These are phyloP conservation scores for Hypholoma sublateritium DNA, from an alignment of 768 basidiomycete genomes.

Conservation along the genomic window DNA sequence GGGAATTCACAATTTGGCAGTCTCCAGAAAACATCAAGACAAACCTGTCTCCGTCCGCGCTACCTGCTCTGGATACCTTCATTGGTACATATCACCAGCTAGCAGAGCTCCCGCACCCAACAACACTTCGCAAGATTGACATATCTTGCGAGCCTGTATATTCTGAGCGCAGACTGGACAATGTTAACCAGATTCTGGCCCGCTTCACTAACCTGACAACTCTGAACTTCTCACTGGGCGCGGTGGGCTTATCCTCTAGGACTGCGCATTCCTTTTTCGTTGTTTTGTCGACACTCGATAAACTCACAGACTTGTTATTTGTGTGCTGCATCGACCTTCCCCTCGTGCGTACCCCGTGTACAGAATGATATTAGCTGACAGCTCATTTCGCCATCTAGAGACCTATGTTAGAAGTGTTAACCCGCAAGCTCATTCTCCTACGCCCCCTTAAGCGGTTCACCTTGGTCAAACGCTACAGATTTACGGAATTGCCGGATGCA, in stretches of 20 bases:
- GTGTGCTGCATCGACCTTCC: conserved; percentile 50
- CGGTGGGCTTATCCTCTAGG: conserved; percentile 33
- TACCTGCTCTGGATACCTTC: conserved; percentile 40
- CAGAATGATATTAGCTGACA: background rate
- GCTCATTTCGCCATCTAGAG: conserved; percentile 26
- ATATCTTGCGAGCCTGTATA: conserved; percentile 51
- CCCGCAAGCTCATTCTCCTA: conserved; percentile 35
- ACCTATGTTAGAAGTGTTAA: conserved; percentile 37
- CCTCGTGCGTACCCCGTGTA: conserved; percentile 24
- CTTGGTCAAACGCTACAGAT: conserved; percentile 48
- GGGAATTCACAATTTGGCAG: conserved; percentile 53
- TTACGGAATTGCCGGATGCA: conserved; percentile 34
- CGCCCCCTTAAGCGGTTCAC: conserved; percentile 45
- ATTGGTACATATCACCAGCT: conserved; percentile 50
- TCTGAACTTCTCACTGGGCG: conserved; percentile 44
- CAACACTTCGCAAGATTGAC: conserved; percentile 39
- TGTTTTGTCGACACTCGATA: conserved; percentile 34
- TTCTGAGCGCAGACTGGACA: conserved; percentile 27
- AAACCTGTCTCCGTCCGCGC: conserved; percentile 22
- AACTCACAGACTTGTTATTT: conserved; percentile 46
- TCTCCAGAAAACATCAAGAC: conserved; percentile 39
- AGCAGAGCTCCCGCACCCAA: conserved; percentile 33
- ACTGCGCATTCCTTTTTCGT: conserved; percentile 32
- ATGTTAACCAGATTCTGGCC: conserved; percentile 33
- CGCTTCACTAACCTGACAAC: conserved; percentile 36